Evolutionary conservation across 2,329 filamentous ascomycete genomes (phyloP), one percentile per base, ranked within the genome.

Genomic region (Ceratocystiopsis sp.): DNA sequence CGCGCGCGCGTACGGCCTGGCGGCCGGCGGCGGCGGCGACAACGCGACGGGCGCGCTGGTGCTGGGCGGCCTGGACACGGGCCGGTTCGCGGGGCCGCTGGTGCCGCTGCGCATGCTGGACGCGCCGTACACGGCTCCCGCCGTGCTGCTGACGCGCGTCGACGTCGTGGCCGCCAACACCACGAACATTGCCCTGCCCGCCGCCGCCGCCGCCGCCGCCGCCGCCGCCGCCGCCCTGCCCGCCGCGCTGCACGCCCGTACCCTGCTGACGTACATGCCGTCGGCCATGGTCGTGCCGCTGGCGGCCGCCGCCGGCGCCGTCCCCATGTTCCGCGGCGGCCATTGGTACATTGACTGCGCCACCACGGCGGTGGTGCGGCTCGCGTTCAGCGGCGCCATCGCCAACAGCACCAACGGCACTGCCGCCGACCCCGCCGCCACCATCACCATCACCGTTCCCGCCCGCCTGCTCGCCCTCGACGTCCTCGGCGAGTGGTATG

Each of bases 1-100:
- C n/a, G n/a, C 66, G 25, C 72, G 73, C 51, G 75, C 76, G 4
- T 85, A 81, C 60, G 82, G 78, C 48, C 59, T 86, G 21, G 84
- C 78, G 64, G 63, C 75, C 45, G 65, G 69, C 50, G 63, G 21
- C 21, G 21, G 75, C 5, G 68, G 66, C 19, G 70, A 66, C 1
- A 79, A n/a, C n/a, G n/a, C n/a, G n/a, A n/a, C n/a, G n/a, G n/a
- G 79, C 37, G 71, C 65, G 48, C 73, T 83, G 48, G 63, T 84
- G 14, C 83, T 84, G 50, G 79, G 79, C 45, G 79, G 78, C 40
- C 67, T 83, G 44, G 78, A 84, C 59, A 77, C 68, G 1, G 67
- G 67, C 46, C 82, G 82, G 58, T 84, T 73, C 59, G 62, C 66
- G 4, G 78, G 77, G 43, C 51, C 61, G 13, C 64, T 83, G 2